A percentile compares a stretch with the other conserved stretches of the same genome.
Evolutionary conservation across 768 basidiomycete species (phyloP).

Genomic region (Imleria badia): DNA sequence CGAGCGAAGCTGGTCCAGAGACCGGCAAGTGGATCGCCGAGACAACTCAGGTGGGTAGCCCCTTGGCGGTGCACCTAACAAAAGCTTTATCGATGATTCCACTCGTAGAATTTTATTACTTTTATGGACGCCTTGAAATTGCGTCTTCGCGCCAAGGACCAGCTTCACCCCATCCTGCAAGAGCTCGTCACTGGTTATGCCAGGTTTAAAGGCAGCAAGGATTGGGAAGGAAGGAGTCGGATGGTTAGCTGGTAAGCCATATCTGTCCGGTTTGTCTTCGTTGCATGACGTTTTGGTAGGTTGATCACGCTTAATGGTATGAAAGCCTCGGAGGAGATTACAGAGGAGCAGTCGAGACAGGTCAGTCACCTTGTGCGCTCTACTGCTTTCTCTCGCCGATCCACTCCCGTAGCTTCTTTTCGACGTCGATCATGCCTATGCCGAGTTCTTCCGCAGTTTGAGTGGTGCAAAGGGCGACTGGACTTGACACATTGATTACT

Average conservation of each 20-base stretch:
- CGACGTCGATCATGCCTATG: constrained; percentile 95
- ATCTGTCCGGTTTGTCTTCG: background rate
- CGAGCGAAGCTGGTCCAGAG: constrained; percentile 88
- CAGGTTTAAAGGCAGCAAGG: constrained; percentile 90
- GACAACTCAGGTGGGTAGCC: constrained; percentile 77
- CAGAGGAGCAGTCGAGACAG: constrained; percentile 93
- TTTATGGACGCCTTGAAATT: constrained; percentile 98
- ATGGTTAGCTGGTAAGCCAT: constrained; percentile 84
- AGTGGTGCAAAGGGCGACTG: constrained; percentile 39
- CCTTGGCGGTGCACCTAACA: background rate
- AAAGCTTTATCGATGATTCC: background rate
- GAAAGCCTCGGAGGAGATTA: constrained; percentile 95
- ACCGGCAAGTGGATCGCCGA: constrained; percentile 97
- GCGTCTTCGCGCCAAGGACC: constrained; percentile 93
- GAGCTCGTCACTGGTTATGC: constrained; percentile 96
- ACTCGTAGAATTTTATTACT: constrained; percentile 88
- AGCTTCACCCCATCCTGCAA: constrained; percentile 90
- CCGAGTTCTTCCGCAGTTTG: constrained; percentile 85
- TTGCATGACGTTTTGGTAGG: constrained; percentile 42
- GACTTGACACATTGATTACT: constrained; percentile 8
- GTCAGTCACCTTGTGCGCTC: constrained; percentile 36
- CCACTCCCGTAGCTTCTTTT: constrained; percentile 68
- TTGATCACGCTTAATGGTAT: constrained; percentile 95
- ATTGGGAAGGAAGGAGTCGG: constrained; percentile 90
- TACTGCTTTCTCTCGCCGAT: background rate